Evolutionary conservation across 768 basidiomycete species (phyloP), one percentile per base, ranked within the genome.

Genomic region (Tubosaeta sp.): DNA sequence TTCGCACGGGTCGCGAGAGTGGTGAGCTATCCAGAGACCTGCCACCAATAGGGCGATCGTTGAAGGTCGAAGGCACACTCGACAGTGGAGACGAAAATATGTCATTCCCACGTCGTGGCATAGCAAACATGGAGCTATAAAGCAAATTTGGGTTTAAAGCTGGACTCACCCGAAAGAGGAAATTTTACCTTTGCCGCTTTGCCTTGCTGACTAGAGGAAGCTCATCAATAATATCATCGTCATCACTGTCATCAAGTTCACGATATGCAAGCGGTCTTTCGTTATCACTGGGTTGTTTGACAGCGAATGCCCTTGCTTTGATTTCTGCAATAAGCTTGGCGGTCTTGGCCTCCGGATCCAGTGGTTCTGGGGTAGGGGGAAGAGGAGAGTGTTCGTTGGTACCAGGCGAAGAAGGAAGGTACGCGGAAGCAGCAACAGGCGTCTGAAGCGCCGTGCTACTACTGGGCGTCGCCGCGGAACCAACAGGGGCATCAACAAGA

Each of bases 321-420:
- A 88, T 86, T 33, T 80, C 72, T 7, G 78, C 83, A 43, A 89
- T 82, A 29, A 87, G 72, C 59, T 75, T 71, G 14, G 77, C 77
- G 3, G 86, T 73, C 64, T 82, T 86, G 34, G 63, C 45, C 47
- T 70, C 64, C 0, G 60, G 45, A 48, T 72, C 65, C 6, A 74
- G 56, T 4, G 69, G 57, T 31, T 64, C 46, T 1, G 72, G 73
- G 0, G 69, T 70, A 29, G 63, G 52, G 6, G 69, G 70, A 11
- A 63, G 54, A 10, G 64, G 61, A 1, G 52, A 53, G 22, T 55
- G 46, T 8, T 59, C 59, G 14, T 54, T 48, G 7, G 68, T 50
- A 59, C 68, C 44, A 50, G 56, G 32, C 46, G 60, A 46, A 51
- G 69, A 70, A 39, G 60, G 60, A 56, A 62, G 19, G 50, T 33